phyloP scores from a whole-genome alignment of 495 filamentous ascomycete species.

The Chlorociboria aeruginascens region DNA sequence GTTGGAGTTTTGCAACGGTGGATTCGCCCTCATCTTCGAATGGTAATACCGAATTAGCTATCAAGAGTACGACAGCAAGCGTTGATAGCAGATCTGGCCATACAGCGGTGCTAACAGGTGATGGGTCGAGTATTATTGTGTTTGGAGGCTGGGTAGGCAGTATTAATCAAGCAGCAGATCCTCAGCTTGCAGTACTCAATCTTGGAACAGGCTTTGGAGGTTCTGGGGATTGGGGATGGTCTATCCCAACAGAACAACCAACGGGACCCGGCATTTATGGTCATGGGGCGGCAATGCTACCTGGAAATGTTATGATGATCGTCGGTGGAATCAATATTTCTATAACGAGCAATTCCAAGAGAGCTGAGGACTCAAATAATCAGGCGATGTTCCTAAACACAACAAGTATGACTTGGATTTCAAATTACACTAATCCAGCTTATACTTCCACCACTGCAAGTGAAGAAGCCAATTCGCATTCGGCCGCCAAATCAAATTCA shows the following conservation, averaged over 20 bases:
- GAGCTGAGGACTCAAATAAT: slow-evolving; percentile 17
- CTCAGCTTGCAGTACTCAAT: slow-evolving; percentile 66
- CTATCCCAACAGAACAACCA: slow-evolving; percentile 40
- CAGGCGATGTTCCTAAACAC: slow-evolving; percentile 66
- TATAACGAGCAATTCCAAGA: slow-evolving; percentile 27
- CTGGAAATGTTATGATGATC: slow-evolving; percentile 83
- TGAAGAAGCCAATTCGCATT: neutral
- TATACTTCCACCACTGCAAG: slow-evolving; percentile 10
- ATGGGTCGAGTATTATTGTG: slow-evolving; percentile 62
- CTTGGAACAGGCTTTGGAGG: slow-evolving; percentile 61
- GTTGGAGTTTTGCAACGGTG: slow-evolving; percentile 69
- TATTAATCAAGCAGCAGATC: slow-evolving; percentile 55
- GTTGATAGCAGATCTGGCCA: slow-evolving; percentile 81
- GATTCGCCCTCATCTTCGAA: slow-evolving; percentile 27
- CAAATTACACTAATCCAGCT: slow-evolving; percentile 51
- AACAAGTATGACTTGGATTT: slow-evolving; percentile 58
- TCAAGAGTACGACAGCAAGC: slow-evolving; percentile 42
- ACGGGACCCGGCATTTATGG: slow-evolving; percentile 54
- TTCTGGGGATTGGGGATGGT: slow-evolving; percentile 62
- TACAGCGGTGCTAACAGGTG: slow-evolving; percentile 63
- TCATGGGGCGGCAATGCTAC: slow-evolving; percentile 73
- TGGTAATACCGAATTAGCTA: slow-evolving; percentile 16
- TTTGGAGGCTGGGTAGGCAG: slow-evolving; percentile 90
- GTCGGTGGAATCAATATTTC: slow-evolving; percentile 68
- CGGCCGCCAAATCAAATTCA: slow-evolving; percentile 1